phyloP scores from a whole-genome alignment of 1,139 yeast genomes.

The Eremothecium gossypii region DNA sequence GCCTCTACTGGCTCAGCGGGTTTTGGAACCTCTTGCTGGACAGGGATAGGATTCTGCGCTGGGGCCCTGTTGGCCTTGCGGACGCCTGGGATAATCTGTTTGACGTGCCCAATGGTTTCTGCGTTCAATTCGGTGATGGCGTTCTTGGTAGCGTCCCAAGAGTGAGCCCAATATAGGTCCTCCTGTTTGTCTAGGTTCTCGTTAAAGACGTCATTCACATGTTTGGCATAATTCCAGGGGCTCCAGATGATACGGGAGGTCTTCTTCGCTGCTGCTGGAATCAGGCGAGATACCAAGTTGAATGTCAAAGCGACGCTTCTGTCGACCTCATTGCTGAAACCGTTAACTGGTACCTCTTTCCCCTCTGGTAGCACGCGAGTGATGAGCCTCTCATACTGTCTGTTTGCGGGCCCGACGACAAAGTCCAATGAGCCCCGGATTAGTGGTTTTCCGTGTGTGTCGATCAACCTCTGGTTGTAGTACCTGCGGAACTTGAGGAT shows the following conservation, averaged over 20 bases:
- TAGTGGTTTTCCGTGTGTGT: slow-evolving; percentile 52
- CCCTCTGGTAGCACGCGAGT: slow-evolving; percentile 41
- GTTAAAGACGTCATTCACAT: slow-evolving; percentile 29
- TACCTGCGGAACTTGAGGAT: slow-evolving; percentile 35
- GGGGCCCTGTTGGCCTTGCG: slow-evolving; percentile 8
- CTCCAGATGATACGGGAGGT: slow-evolving; percentile 15
- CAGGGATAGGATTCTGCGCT: slow-evolving; percentile 2
- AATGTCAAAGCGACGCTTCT: slow-evolving; percentile 39
- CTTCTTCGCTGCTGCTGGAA: slow-evolving; percentile 24
- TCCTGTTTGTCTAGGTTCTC: slow-evolving; percentile 28
- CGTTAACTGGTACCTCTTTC: slow-evolving; percentile 36
- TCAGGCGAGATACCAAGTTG: slow-evolving; percentile 32
- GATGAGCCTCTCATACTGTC: slow-evolving; percentile 40
- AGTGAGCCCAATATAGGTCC: slow-evolving; percentile 17
- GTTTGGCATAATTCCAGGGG: slow-evolving; percentile 28
- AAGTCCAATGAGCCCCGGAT: slow-evolving; percentile 57
- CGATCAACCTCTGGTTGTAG: slow-evolving; percentile 37
- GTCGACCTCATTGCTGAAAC: slow-evolving; percentile 43
- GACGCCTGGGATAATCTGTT: slow-evolving; percentile 4
- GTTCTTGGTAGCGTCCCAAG: slow-evolving; percentile 28
- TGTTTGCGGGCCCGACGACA: slow-evolving; percentile 50
- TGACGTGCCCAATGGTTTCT: slow-evolving; percentile 17
- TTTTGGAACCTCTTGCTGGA: slow-evolving; percentile 3
- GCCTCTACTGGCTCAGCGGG: background rate
- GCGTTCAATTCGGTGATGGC: slow-evolving; percentile 18